Base-by-base conservation (phyloP, 2,329 filamentous ascomycete species). In the Xylariaceae sp. region DNA sequence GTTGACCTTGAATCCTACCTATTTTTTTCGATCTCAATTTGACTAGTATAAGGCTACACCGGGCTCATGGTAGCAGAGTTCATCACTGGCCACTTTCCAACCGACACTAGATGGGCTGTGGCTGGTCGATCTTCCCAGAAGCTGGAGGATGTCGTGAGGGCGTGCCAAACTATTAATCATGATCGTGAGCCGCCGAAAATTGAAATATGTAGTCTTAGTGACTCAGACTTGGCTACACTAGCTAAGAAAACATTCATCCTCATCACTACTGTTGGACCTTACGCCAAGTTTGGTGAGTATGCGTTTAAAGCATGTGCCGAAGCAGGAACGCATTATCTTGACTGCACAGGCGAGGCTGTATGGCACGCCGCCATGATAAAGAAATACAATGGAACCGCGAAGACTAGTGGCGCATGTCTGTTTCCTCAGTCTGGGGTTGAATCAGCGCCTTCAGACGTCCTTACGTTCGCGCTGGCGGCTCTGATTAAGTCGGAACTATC, bases 141-240 rank as follows among this genome's bases (percentile, higher is more conserved):
- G 71, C 80, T 97, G 4, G 81, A 88, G 61, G 73, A 75, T 33
- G 72, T 97, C 9, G 83, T 85, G 6, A 76, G 84, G 46, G 84
- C 89, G 49, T 80, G 92, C 68, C 84, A 85, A 64, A 69, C 74
- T 51, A 65, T 88, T 53, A 89, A 89, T 67, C 77, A 85, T 2
- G 86, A 95, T 70, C 86, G 92, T 47, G 52, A 50, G 21, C 32
- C 40, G 16, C 45, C 64, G 80, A 80, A 64, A 24, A 78, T 86
- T 44, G 83, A 87, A 61, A 67, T 81, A 21, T 80, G 75, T 59
- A 72, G 70, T 51, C 68, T 83, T 5, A 70, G 77, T 42, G 73
- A 78, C 18, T 62, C 64, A 5, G 76, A 81, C 6, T 63, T 86
- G 15, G 65, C 68, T 18, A 65, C 70, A 1, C 72, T 87, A 39